Evolutionary conservation across 176 grass and related monocot species (phyloP), one percentile per base, ranked within the genome.

Genomic region (Carex scoparia): DNA sequence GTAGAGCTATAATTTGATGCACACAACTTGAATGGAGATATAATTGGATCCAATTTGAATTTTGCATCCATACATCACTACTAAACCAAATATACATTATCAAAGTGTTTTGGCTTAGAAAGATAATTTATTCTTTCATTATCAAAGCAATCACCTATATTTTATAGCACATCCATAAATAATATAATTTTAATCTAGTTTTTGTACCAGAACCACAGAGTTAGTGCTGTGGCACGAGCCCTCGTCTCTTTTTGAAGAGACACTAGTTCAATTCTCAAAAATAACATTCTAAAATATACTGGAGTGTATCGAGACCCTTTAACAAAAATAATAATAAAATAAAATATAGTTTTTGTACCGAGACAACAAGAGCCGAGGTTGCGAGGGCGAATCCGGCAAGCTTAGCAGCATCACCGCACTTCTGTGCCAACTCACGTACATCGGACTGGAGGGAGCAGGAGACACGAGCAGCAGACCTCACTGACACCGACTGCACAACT

Each of bases 381-480:
- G 94, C 94, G n/a, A 97, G 86, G 0, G 94, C 94, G 84, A 97
- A 97, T 14, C 91, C 89, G 61, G 94, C 88, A 33, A 97, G 82
- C 88, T 97, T 97, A 61, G 94, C 89, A 40, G 88, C 89, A 30
- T 91, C 91, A 64, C 64, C 81, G 57, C 89, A 97, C 84, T 84
- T 90, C 59, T 74, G 88, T 2, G 84, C 84, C 53, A 90, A 69
- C n/a, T 97, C 91, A 85, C 48, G 84, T 81, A 97, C 14, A 56
- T 89, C 88, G 9, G 89, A 87, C 14, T 97, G 91, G 7, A 91
- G 84, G 1, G 89, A 93, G 84, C 91, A 97, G 0, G 89, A 90
- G 84, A 94, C 78, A 73, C 94, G 48, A 64, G 32, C 77, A 15
- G 66, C 61, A 10, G 85, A 89, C 87, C 86, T 86, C 27, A 89